Base-by-base conservation (phyloP, 2,329 filamentous ascomycete genomes). In the Aspergillus sp. region DNA sequence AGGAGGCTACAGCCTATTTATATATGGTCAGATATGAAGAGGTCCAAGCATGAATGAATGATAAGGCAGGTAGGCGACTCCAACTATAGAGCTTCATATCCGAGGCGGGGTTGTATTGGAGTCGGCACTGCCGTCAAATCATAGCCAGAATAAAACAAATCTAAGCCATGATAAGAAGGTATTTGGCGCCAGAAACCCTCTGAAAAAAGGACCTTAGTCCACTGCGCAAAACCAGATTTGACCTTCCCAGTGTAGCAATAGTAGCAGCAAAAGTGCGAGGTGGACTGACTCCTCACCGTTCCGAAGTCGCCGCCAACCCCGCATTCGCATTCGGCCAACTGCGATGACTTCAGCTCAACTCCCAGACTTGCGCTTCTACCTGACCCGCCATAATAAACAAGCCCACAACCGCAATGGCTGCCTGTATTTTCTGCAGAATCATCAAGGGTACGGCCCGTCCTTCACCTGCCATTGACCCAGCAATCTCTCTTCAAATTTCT, bases 401-500 rank as follows among this genome's bases (percentile, higher is more conserved):
- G 12, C 43, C 43, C 21, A 45, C 43, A 43, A 23, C 35, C 31
- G 15, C 53, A 46, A 75, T 72, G 68, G 65, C 70, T 21, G 67
- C 73, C 40, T 99, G 95, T 75, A 91, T 98, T 72, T 99, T 99
- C 81, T 99, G 95, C 84, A 96, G 91, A 77, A 98, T 99, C 74
- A 89, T 99, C 81, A 96, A 96, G 84, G 93, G 93, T 85, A 76
- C 53, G 12, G 21, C n/a, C 44, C 8, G 5, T 23, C 17, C 44
- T 17, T 14, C 19, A 12, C 44, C 15, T 17, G 21, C 17, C 40
- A 45, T 31, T 41, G 19, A 41, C 44, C 17, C 12, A 15, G n/a
- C 7, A 41, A 31, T n/a, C n/a, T 11, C 5, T 48, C 14, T 31
- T n/a, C n/a, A 31, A 11, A 31, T 11, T 31, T 31, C 27, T 31